Percentiles rank a stretch among this genome's conserved stretches.
These are phyloP conservation scores for Aspergillus leporis DNA, from an alignment of 495 filamentous ascomycete species.

Conservation along the genomic window DNA sequence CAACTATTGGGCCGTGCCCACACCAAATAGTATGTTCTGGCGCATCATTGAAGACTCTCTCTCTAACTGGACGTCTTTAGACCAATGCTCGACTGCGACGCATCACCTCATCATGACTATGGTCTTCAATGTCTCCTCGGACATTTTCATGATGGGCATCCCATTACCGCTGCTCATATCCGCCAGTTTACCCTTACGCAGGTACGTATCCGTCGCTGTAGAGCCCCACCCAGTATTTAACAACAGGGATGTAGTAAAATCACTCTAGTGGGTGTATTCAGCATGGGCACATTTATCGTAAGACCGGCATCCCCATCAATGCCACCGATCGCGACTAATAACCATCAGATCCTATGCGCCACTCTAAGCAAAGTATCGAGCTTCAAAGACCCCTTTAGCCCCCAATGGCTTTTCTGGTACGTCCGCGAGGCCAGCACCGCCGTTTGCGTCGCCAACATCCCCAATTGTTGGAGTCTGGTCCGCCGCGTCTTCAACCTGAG, in stretches of 20 bases:
- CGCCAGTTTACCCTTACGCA: neutral
- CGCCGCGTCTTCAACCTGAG: neutral
- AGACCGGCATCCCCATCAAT: neutral
- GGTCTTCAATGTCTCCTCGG: neutral
- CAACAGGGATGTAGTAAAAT: neutral
- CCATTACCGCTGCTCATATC: neutral
- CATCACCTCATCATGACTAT: neutral
- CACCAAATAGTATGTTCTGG: neutral
- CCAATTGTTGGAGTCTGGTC: conserved; percentile 1
- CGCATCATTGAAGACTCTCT: neutral
- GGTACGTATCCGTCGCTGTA: neutral
- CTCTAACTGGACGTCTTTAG: neutral
- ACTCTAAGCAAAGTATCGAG: conserved; percentile 1
- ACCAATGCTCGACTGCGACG: neutral
- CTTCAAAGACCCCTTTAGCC: conserved; percentile 1
- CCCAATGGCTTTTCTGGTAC: conserved; percentile 3
- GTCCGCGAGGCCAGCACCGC: neutral
- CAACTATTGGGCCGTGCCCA: neutral
- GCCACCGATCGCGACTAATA: neutral
- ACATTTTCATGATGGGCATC: conserved; percentile 1
- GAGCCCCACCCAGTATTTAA: neutral
- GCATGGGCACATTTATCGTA: neutral
- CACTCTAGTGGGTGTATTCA: neutral
- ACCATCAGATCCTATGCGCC: neutral
- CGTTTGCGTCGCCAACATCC: conserved; percentile 2